Conservation (phyloP, 495 filamentous ascomycete species). For the Aspergillus taichungensis region DNA sequence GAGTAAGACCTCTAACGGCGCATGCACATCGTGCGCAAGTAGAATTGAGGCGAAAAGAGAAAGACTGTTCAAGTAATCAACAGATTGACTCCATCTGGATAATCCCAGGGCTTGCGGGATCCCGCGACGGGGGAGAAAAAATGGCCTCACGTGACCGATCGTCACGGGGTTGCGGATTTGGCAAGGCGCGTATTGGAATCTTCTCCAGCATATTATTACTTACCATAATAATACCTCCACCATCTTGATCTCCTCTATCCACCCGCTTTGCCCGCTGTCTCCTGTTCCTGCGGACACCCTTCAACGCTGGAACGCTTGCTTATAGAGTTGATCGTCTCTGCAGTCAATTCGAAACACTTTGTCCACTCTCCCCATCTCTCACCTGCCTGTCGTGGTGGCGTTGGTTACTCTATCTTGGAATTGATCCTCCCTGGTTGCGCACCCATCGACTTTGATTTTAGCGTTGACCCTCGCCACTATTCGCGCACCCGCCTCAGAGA, state of each 20-base stretch:
- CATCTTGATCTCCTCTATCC: too few species aligned
- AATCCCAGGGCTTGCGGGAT: not conserved
- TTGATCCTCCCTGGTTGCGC: constrained; percentile 24
- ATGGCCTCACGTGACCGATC: constrained; percentile 27
- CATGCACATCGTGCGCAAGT: too few species aligned
- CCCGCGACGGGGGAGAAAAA: constrained; percentile 19
- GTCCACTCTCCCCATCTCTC: not conserved
- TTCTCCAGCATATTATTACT: constrained; percentile 10
- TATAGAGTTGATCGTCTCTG: too few species aligned
- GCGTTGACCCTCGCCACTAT: constrained; percentile 21
- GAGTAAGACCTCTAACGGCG: too few species aligned
- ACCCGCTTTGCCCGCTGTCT: too few species aligned
- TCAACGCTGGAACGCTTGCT: too few species aligned
- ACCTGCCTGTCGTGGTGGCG: constrained; percentile 12
- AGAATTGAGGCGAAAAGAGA: too few species aligned
- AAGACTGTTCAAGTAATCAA: too few species aligned
- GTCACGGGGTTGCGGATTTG: constrained; percentile 33
- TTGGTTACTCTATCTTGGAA: constrained; percentile 6
- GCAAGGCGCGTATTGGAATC: constrained; percentile 27
- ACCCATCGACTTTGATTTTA: constrained; percentile 14
- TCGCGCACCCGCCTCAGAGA: constrained; percentile 24
- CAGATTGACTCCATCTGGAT: too few species aligned
- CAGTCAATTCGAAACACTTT: too few species aligned
- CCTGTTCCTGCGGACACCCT: too few species aligned
- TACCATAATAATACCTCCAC: not conserved